Conservation (phyloP, 1,284 basidiomycete species). For the Trametes hirsuta region DNA sequence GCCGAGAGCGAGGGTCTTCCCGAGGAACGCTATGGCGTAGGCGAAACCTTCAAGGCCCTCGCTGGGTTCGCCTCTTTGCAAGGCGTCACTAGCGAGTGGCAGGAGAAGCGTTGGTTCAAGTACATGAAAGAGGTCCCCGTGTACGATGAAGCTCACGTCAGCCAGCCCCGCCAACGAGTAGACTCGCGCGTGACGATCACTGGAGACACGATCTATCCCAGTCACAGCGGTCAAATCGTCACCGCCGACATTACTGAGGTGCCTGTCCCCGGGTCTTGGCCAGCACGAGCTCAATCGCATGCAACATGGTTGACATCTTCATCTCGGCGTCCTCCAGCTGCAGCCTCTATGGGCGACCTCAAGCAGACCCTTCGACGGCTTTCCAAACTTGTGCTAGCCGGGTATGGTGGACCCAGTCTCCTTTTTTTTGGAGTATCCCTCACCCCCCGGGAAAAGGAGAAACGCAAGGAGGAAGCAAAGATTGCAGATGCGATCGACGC, state of each 20-base stretch:
- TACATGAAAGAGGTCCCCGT: conserved; percentile 68
- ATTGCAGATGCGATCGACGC: conserved; percentile 68
- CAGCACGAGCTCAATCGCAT: conserved; percentile 23
- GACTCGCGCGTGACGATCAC: conserved; percentile 66
- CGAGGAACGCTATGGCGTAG: conserved; percentile 60
- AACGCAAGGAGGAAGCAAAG: conserved; percentile 53
- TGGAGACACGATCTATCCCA: conserved; percentile 67
- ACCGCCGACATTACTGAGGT: conserved; percentile 73
- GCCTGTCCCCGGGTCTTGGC: conserved; percentile 33
- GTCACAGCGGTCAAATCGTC: conserved; percentile 66
- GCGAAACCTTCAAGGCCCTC: conserved; percentile 66
- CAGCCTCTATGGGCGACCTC: conserved; percentile 50
- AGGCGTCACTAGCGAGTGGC: conserved; percentile 77
- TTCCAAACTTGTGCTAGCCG: conserved; percentile 78
- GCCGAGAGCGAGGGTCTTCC: conserved; percentile 56
- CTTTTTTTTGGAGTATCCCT: conserved; percentile 77
- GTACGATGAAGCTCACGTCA: conserved; percentile 43
- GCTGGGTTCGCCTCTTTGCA: conserved; percentile 79
- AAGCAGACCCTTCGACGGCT: conserved; percentile 71
- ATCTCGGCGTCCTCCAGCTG: neutral
- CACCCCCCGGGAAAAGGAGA: conserved; percentile 27
- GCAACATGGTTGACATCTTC: neutral
- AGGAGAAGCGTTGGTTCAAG: conserved; percentile 69
- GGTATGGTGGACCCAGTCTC: conserved; percentile 78
- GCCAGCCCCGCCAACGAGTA: conserved; percentile 13